These are phyloP conservation scores for Brassica balearica DNA, from an alignment of 441 rosid species.

Conservation along the genomic window DNA sequence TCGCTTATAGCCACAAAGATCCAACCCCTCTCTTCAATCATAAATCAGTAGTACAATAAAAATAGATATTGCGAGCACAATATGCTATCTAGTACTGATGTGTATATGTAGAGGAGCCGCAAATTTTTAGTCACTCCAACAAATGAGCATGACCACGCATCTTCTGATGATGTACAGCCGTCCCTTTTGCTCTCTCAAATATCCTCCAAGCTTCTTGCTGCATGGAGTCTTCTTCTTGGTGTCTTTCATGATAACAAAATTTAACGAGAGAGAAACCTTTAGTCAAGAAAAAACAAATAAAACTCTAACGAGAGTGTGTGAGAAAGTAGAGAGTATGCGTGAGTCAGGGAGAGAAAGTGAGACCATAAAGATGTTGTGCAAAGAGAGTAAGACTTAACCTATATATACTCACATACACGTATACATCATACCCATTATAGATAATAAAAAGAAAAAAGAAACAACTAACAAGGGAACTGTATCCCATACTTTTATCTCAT, in stretches of 20 bases:
- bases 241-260: slow-evolving; percentile 27
- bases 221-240: slow-evolving; percentile 46
- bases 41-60: slow-evolving; percentile 7
- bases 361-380: slow-evolving; percentile 28
- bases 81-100: slow-evolving; percentile 20
- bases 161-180: slow-evolving; percentile 49
- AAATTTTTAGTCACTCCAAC: slow-evolving; percentile 47
- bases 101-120: slow-evolving; percentile 28
- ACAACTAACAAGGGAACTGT: slow-evolving; percentile 37
- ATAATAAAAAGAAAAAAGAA: slow-evolving; percentile 8
- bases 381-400: slow-evolving; percentile 30
- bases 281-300: not conserved
- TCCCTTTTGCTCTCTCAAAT: slow-evolving; percentile 49
- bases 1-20: slow-evolving; percentile 28
- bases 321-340: not conserved
- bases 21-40: slow-evolving; percentile 27
- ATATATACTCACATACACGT: slow-evolving; percentile 37
- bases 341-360: slow-evolving; percentile 21
- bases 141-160: slow-evolving; percentile 50
- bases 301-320: not conserved
- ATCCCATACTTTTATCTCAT: slow-evolving; percentile 40
- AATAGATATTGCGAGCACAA: slow-evolving; percentile 23
- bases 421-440: slow-evolving; percentile 30
- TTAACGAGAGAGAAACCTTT: slow-evolving; percentile 10
- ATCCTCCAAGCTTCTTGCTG: slow-evolving; percentile 49